These are phyloP conservation scores for Penicillium sp. DNA, from an alignment of 2,329 filamentous ascomycete genomes.

Conservation along the genomic window DNA sequence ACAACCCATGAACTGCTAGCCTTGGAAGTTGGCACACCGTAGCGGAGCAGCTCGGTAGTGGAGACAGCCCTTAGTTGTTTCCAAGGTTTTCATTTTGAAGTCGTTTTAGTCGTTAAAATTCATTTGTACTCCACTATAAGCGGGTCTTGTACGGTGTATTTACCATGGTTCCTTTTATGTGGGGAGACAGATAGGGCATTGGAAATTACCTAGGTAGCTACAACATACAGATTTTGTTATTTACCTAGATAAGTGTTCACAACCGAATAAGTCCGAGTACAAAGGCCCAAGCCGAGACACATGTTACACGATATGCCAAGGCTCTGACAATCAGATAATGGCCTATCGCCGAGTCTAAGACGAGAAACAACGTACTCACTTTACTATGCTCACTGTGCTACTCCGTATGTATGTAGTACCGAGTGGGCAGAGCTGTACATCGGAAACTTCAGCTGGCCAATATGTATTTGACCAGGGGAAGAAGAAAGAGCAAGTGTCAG, in stretches of 20 bases:
- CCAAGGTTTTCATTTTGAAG: neutral
- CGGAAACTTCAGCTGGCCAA: neutral
- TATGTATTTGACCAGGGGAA: neutral
- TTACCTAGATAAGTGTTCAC: neutral
- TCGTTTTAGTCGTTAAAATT: neutral
- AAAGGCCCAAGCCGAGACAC: neutral
- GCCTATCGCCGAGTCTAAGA: neutral
- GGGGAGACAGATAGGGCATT: neutral
- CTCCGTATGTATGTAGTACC: neutral
- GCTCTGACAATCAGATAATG: neutral
- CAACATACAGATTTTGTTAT: neutral
- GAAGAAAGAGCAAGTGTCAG: neutral
- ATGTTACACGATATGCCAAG: neutral
- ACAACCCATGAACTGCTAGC: neutral
- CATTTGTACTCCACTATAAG: neutral
- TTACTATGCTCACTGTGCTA: neutral
- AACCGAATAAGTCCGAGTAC: neutral
- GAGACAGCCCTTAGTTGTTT: neutral
- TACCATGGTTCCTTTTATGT: neutral
- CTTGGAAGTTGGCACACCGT: neutral
- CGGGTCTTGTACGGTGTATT: neutral
- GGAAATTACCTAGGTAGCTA: neutral
- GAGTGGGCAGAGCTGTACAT: neutral
- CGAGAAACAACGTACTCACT: neutral
- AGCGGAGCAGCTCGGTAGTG: neutral